Base-by-base conservation (phyloP, 1,139 yeast genomes). In the Meyerozyma guilliermondii region DNA sequence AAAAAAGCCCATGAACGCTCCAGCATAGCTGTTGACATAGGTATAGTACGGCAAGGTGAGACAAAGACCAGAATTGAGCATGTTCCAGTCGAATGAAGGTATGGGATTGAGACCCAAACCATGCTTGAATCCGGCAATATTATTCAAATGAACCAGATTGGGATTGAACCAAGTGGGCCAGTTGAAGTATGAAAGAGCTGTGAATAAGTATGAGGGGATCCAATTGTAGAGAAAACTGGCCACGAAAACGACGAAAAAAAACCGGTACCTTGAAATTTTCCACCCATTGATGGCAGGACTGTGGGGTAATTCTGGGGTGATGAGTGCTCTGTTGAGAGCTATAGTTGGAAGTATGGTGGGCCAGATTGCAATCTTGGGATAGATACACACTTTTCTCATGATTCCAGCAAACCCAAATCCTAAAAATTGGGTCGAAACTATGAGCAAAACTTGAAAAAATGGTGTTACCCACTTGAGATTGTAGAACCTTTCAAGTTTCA, bases 111-210 rank as follows among this genome's bases (percentile, higher is more conserved):
- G 50, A 0, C 78, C 78, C 42, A 72, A 57, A 0, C 78, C 78
- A 13, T 53, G 51, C 22, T 54, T 56, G 26, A 65, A 56, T 0
- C 78, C 78, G 0, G 75, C 51, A 2, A 72, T 46, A 47, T 71
- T 71, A 6, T 61, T 59, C 42, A 71, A 56, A 47, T 66, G 71
- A 17, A 71, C 53, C 71, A 66, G 73, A 18, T 58, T 50, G 0
- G 74, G 73, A 33, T 50, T 55, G 41, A 72, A 55, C 77, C 77
- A 72, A 3, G 78, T 71, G 3, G 76, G 74, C 78, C 78, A 72
- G 48, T 71, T 72, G 48, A 71, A 69, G 4, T 61, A 65, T 1
- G 75, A 68, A 18, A 71, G 56, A 1, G 74, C 66, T 10, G 65
- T 68, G 53, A 71, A 68, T 33, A 71, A 65, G 46, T 64, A 67